These are phyloP conservation scores for Dissoconium aciculare DNA, from an alignment of 2,329 filamentous ascomycete genomes.

Conservation along the genomic window DNA sequence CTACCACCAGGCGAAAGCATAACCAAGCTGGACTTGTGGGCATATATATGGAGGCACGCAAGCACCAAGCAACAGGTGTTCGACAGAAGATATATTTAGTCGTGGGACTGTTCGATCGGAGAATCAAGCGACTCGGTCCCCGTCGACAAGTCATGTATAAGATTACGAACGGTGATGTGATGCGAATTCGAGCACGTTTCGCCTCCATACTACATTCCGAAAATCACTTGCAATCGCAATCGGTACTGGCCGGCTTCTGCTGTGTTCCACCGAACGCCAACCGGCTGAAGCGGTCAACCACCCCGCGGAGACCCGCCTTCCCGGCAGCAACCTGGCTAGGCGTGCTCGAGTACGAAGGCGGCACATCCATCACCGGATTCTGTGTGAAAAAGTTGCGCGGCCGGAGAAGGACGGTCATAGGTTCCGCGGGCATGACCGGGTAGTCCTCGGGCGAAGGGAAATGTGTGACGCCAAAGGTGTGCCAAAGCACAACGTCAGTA, in stretches of 20 bases:
- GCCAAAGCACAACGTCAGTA: slow-evolving; percentile 80
- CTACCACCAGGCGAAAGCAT: too few species aligned
- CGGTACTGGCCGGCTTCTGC: slow-evolving; percentile 21
- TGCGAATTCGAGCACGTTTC: too few species aligned
- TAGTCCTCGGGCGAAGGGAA: slow-evolving; percentile 84
- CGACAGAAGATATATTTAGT: too few species aligned
- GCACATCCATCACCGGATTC: slow-evolving; percentile 68
- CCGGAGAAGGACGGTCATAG: slow-evolving; percentile 58
- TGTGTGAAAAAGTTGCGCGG: slow-evolving; percentile 70
- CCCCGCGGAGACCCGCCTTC: slow-evolving; percentile 24
- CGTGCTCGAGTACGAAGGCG: slow-evolving; percentile 57
- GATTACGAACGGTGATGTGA: too few species aligned
- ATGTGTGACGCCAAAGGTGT: slow-evolving; percentile 82
- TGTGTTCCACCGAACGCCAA: slow-evolving; percentile 32
- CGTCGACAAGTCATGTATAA: too few species aligned
- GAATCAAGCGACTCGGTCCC: background rate
- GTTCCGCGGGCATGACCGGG: slow-evolving; percentile 58
- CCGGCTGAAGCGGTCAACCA: slow-evolving; percentile 37
- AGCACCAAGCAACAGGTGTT: too few species aligned
- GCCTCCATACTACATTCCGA: too few species aligned
- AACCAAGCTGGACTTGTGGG: too few species aligned
- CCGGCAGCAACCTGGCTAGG: slow-evolving; percentile 47
- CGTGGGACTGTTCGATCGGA: background rate
- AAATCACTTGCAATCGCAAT: slow-evolving; percentile 9
- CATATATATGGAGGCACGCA: too few species aligned